A percentile compares a stretch with the other conserved stretches of the same genome.
These are phyloP conservation scores for Boletus vermiculosoides DNA, from an alignment of 768 basidiomycete species.

Conservation along the genomic window DNA sequence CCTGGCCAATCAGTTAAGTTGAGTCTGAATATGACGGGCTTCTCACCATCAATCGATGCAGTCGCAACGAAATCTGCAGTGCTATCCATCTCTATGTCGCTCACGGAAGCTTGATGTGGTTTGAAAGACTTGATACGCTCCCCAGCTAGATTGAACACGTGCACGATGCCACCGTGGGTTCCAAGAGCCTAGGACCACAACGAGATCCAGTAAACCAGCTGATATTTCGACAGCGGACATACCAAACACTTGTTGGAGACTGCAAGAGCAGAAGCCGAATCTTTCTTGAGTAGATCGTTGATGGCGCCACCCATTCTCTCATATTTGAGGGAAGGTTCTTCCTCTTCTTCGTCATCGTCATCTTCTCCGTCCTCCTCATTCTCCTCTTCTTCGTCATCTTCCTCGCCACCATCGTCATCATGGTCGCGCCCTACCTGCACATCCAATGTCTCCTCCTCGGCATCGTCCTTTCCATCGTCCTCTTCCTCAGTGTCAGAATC, in stretches of 20 bases:
- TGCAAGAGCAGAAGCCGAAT: slow-evolving; percentile 81
- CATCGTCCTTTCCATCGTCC: slow-evolving; percentile 3
- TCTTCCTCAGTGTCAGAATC: slow-evolving; percentile 5
- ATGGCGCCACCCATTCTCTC: slow-evolving; percentile 72
- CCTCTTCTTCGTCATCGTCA: slow-evolving; percentile 73
- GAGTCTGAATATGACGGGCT: slow-evolving; percentile 41
- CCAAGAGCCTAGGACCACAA: slow-evolving; percentile 67
- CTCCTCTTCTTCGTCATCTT: slow-evolving; percentile 23
- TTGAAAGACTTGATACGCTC: slow-evolving; percentile 86
- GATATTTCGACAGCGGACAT: slow-evolving; percentile 5
- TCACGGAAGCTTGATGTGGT: slow-evolving; percentile 84
- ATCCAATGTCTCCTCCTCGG: neutral
- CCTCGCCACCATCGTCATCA: slow-evolving; percentile 12
- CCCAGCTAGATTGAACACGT: slow-evolving; percentile 77
- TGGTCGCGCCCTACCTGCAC: neutral
- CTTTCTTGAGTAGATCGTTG: slow-evolving; percentile 80
- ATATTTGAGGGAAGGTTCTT: slow-evolving; percentile 92
- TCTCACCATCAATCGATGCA: slow-evolving; percentile 88
- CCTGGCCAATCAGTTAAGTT: slow-evolving; percentile 39
- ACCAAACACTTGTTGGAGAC: slow-evolving; percentile 77
- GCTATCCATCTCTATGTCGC: slow-evolving; percentile 80
- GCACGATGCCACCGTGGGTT: slow-evolving; percentile 90
- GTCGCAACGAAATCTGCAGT: slow-evolving; percentile 89
- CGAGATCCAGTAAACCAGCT: neutral
- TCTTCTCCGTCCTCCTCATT: slow-evolving; percentile 49